Percentiles rank a stretch among this genome's conserved stretches.
These are phyloP conservation scores for Kluyveromyces wickerhamii DNA, from an alignment of 805 yeast genomes.

Conservation along the genomic window DNA sequence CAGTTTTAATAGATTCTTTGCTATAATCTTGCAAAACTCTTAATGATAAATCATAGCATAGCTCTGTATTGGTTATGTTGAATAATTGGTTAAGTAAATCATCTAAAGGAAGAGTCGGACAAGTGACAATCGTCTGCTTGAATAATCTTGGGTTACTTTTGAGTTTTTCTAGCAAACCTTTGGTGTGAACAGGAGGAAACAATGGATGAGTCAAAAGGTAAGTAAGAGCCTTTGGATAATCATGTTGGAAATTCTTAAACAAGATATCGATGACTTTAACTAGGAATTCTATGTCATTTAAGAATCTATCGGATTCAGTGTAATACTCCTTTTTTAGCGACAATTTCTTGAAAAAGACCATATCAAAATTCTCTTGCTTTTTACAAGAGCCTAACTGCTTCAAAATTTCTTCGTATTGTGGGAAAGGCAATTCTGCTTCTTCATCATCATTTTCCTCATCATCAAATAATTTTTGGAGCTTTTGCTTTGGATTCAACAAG, in stretches of 20 bases:
- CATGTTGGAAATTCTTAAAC: conserved; percentile 27
- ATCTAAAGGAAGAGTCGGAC: conserved; percentile 55
- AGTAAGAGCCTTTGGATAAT: conserved; percentile 52
- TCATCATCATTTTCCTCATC: conserved; percentile 11
- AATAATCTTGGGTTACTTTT: conserved; percentile 53
- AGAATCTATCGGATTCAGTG: conserved; percentile 55
- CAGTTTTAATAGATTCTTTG: conserved; percentile 46
- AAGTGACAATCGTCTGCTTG: conserved; percentile 76
- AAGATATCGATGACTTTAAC: conserved; percentile 37
- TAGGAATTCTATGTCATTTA: conserved; percentile 49
- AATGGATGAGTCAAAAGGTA: conserved; percentile 83
- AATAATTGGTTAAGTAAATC: conserved; percentile 60
- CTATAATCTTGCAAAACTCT: conserved; percentile 64
- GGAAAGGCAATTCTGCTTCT: conserved; percentile 7
- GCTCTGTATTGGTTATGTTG: conserved; percentile 47
- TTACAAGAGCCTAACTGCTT: conserved; percentile 18
- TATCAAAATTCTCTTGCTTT: conserved; percentile 25
- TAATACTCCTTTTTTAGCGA: conserved; percentile 41
- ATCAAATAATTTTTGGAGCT: conserved; percentile 24
- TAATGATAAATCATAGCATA: conserved; percentile 58
- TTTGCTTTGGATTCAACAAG: conserved; percentile 7
- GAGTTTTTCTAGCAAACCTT: conserved; percentile 46
- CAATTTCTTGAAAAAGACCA: conserved; percentile 25
- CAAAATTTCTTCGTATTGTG: conserved; percentile 20
- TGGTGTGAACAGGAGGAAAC: conserved; percentile 56